Percentiles rank a stretch among this genome's conserved stretches.
phyloP scores from a whole-genome alignment of 306 rosid species.

The Cicer chorassanicum region DNA sequence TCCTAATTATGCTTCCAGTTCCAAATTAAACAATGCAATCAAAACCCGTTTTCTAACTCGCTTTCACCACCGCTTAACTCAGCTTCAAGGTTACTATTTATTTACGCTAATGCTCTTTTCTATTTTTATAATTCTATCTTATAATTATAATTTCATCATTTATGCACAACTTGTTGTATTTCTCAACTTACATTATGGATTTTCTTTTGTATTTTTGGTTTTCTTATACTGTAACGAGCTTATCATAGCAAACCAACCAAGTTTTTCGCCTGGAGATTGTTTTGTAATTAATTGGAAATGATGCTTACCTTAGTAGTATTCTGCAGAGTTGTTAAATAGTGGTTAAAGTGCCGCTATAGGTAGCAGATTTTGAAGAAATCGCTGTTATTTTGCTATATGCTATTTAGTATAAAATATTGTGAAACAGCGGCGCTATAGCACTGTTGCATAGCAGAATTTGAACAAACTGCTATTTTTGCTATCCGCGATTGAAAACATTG shows the following conservation, averaged over 20 bases:
- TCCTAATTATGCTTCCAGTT: slow-evolving; percentile 54
- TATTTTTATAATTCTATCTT: background rate
- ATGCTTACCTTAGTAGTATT: background rate
- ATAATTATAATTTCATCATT: background rate
- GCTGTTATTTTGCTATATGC: too few species aligned
- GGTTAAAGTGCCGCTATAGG: too few species aligned
- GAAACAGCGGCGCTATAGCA: too few species aligned
- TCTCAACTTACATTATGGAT: background rate
- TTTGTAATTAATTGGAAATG: slow-evolving; percentile 6
- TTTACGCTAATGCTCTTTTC: too few species aligned
- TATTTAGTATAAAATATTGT: too few species aligned
- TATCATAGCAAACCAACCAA: background rate
- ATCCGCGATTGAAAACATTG: too few species aligned
- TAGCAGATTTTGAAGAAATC: too few species aligned
- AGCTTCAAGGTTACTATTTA: slow-evolving; percentile 65
- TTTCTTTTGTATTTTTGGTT: background rate
- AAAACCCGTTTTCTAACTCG: slow-evolving; percentile 61
- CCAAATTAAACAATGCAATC: slow-evolving; percentile 50
- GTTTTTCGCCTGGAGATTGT: background rate
- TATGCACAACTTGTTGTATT: background rate
- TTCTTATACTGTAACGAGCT: background rate
- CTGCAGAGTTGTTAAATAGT: background rate
- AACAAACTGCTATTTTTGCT: too few species aligned
- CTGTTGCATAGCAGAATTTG: too few species aligned
- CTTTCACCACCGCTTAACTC: slow-evolving; percentile 65